These are phyloP conservation scores for Rhodamnia rubescens DNA, from an alignment of 345 rosid genomes.

Conservation along the genomic window DNA sequence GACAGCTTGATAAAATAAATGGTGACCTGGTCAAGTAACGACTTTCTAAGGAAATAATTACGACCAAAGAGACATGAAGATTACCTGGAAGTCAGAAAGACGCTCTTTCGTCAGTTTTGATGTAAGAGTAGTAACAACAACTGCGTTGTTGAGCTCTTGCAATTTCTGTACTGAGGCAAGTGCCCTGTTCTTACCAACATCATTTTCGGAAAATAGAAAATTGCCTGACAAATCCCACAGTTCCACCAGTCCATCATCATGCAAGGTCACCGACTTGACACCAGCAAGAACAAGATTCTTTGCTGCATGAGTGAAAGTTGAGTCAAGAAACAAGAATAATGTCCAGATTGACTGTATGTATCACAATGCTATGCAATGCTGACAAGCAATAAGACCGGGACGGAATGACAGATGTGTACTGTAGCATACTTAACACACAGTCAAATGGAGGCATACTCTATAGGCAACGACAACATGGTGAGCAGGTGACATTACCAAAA, in stretches of 20 bases:
- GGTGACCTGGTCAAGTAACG: background rate
- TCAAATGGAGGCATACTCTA: background rate
- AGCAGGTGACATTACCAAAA: background rate
- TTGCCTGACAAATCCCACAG: conserved; percentile 88
- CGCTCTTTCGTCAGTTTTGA: conserved; percentile 51
- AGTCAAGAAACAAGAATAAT: background rate
- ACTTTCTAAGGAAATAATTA: background rate
- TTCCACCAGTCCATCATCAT: conserved; percentile 73
- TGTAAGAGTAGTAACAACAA: conserved; percentile 55
- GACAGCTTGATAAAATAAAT: background rate
- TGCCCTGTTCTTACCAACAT: conserved; percentile 85
- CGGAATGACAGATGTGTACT: background rate
- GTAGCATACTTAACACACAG: background rate
- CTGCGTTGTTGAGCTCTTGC: conserved; percentile 90
- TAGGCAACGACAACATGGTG: background rate
- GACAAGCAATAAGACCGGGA: background rate
- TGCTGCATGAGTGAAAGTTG: conserved; percentile 32
- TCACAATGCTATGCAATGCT: background rate
- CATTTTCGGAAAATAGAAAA: conserved; percentile 65
- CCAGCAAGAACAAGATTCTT: conserved; percentile 96
- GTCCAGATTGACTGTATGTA: background rate
- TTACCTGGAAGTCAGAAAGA: conserved; percentile 80
- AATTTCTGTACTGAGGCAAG: conserved; percentile 82
- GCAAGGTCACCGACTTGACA: conserved; percentile 91
- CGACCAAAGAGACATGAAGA: background rate